Evolutionary conservation across 2,329 filamentous ascomycete species (phyloP).

Genomic region (Fusarium staphyleae): DNA sequence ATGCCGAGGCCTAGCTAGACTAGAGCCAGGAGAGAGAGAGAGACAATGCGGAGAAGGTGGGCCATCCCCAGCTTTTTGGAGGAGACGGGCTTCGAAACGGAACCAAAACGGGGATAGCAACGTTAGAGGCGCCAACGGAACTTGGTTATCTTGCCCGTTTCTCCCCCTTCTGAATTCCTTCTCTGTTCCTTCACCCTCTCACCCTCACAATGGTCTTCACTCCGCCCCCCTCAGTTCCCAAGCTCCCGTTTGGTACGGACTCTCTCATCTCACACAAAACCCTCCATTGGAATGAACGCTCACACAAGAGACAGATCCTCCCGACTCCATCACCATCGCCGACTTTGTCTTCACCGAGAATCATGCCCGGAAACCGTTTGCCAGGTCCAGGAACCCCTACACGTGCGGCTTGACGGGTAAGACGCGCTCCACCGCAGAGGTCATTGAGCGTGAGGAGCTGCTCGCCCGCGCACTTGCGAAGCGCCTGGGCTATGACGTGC

Average conservation of each 20-base stretch:
- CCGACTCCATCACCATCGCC: constrained; percentile 75
- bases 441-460: constrained; percentile 69
- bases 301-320: constrained; percentile 56
- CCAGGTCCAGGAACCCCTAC: constrained; percentile 72
- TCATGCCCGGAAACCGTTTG: constrained; percentile 70
- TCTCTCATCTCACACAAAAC: not conserved
- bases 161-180: not conserved
- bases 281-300: not conserved
- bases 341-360: constrained; percentile 80
- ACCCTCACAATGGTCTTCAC: constrained; percentile 59
- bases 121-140: too few relatives aligned
- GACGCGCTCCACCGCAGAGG: constrained; percentile 68
- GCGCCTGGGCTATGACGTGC: constrained; percentile 74
- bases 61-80: constrained; percentile 4
- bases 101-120: not conserved
- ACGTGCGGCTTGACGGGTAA: constrained; percentile 78
- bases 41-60: not conserved
- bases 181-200: not conserved
- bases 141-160: not conserved
- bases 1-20: constrained; percentile 2
- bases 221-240: constrained; percentile 67
- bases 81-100: not conserved
- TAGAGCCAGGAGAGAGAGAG: not conserved
- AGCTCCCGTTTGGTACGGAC: constrained; percentile 61
- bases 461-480: constrained; percentile 73